phyloP scores from a whole-genome alignment of 192 early-diverging fungal genomes.

The Entomortierella chlamydospora region DNA sequence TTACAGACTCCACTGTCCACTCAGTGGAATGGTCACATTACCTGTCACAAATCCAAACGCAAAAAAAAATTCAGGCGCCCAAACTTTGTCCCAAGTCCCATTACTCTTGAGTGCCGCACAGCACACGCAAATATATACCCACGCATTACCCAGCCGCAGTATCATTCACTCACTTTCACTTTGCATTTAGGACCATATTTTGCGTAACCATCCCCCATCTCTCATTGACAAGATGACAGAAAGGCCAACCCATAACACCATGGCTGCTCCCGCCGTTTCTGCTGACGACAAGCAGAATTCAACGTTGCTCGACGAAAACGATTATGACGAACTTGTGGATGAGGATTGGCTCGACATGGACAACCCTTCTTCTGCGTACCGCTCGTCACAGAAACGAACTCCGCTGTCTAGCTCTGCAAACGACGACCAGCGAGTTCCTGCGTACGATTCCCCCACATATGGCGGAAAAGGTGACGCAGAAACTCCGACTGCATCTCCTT shows the following conservation, averaged over 20 bases:
- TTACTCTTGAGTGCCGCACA: too few species aligned
- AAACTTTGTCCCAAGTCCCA: too few species aligned
- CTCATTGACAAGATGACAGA: neutral
- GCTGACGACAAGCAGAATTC: neutral
- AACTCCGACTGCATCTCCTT: neutral
- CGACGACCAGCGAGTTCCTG: conserved; percentile 22
- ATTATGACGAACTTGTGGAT: conserved; percentile 33
- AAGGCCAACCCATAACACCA: neutral
- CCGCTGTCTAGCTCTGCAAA: neutral
- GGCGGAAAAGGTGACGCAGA: neutral
- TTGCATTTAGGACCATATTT: too few species aligned
- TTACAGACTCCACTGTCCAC: too few species aligned
- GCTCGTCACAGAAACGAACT: neutral
- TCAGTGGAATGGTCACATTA: too few species aligned
- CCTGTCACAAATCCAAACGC: too few species aligned
- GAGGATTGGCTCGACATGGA: conserved; percentile 54
- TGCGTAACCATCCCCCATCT: too few species aligned
- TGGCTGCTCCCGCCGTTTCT: neutral
- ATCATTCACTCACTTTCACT: neutral
- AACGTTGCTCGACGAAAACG: neutral
- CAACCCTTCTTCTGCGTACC: neutral
- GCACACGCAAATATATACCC: too few species aligned
- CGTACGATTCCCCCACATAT: neutral
- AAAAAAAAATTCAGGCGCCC: too few species aligned
- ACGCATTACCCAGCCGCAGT: too few species aligned